These are phyloP conservation scores for Echium plantagineum DNA, from an alignment of 257 asterid species.

Conservation along the genomic window DNA sequence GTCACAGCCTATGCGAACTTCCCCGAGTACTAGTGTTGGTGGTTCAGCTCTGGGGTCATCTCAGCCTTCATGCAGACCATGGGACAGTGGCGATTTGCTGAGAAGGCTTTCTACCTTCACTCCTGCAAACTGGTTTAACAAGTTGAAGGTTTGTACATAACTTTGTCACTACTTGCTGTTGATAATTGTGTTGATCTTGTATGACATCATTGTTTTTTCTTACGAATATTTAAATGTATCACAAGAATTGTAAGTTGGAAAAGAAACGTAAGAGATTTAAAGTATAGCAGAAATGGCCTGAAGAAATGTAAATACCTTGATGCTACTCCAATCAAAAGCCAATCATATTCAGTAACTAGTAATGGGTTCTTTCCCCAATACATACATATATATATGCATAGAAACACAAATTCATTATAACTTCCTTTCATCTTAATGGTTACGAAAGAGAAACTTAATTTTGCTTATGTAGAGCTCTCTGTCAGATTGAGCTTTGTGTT, in stretches of 20 bases:
- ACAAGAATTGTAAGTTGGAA: neutral
- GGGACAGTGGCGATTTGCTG: constrained; percentile 97
- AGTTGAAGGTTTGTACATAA: constrained; percentile 69
- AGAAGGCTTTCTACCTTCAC: constrained; percentile 89
- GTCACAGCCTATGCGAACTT: constrained; percentile 57
- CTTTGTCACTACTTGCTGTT: constrained; percentile 9
- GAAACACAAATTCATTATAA: neutral
- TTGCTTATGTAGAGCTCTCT: neutral
- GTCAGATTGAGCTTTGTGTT: neutral
- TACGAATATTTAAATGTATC: neutral
- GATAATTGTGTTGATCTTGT: neutral
- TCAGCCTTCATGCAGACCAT: constrained; percentile 96
- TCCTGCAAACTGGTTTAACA: constrained; percentile 88
- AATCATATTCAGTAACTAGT: neutral
- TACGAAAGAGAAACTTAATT: too few relatives aligned
- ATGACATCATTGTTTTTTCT: constrained; percentile 6
- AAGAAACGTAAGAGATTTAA: neutral
- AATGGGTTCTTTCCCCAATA: neutral
- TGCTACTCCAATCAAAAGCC: neutral
- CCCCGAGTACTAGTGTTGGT: constrained; percentile 86
- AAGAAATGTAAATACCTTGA: too few relatives aligned
- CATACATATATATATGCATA: neutral
- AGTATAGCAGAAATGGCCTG: too few relatives aligned
- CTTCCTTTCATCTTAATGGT: neutral
- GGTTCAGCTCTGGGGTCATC: constrained; percentile 91